Evolutionary conservation across 2,329 filamentous ascomycete species (phyloP).

Genomic region (Aspergillus sojae): DNA sequence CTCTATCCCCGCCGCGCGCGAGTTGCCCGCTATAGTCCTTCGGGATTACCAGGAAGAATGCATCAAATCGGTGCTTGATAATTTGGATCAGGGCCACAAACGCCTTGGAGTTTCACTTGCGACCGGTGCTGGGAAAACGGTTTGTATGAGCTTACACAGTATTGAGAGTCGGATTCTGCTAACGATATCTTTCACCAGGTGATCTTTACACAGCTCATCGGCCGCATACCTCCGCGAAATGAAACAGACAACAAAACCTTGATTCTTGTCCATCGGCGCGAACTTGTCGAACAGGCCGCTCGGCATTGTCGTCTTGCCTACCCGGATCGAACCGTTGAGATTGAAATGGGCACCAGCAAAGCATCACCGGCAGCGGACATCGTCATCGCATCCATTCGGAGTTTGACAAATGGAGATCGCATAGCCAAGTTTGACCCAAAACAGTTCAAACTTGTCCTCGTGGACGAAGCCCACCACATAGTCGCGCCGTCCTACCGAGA

Average conservation of each 20-base stretch:
- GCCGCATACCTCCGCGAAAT: constrained; percentile 65
- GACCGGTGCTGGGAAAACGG: constrained; percentile 87
- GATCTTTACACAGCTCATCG: constrained; percentile 94
- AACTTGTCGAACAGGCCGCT: constrained; percentile 92
- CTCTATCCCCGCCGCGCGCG: constrained; percentile 15
- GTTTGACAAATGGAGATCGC: constrained; percentile 74
- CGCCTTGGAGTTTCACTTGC: constrained; percentile 82
- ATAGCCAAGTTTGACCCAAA: constrained; percentile 80
- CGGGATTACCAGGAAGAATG: constrained; percentile 90
- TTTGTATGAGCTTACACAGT: constrained; percentile 41
- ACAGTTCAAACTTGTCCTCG: constrained; percentile 84
- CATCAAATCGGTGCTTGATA: constrained; percentile 75
- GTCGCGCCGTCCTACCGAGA: constrained; percentile 79
- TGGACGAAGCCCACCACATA: constrained; percentile 97
- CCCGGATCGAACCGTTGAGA: constrained; percentile 76
- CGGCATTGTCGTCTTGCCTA: constrained; percentile 81
- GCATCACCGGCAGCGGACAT: constrained; percentile 86
- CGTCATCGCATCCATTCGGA: constrained; percentile 87
- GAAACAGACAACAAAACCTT: constrained; percentile 72
- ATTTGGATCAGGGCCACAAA: constrained; percentile 72
- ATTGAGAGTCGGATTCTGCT: not conserved
- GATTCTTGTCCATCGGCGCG: constrained; percentile 87
- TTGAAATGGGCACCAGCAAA: constrained; percentile 83
- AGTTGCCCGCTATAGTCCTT: constrained; percentile 57
- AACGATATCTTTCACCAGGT: constrained; percentile 57